Evolutionary conservation across 2,329 filamentous ascomycete species (phyloP).

Genomic region (Fusarium duplospermum): DNA sequence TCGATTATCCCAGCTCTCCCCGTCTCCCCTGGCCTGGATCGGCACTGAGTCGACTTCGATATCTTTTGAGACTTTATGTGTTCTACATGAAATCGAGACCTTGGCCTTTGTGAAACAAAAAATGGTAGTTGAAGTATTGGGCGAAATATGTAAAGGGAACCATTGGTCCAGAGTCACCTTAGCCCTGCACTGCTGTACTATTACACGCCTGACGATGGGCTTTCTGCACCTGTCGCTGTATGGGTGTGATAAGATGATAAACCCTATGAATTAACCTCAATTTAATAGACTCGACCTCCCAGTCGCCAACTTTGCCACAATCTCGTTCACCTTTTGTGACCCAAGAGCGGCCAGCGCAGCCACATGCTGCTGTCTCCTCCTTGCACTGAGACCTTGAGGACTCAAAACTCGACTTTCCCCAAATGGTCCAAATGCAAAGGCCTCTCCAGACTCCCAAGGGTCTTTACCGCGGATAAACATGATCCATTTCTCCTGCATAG

Average conservation of each 20-base stretch:
- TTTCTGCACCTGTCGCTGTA: neutral
- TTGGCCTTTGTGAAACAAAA: neutral
- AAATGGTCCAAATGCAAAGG: constrained; percentile 52
- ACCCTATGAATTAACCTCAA: neutral
- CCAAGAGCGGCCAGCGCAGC: neutral
- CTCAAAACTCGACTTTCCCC: constrained; percentile 39
- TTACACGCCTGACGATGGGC: neutral
- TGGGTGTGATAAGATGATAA: neutral
- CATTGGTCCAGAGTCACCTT: neutral
- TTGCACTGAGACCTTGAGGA: neutral
- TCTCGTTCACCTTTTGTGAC: neutral
- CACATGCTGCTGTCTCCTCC: neutral
- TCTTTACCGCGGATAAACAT: constrained; percentile 50
- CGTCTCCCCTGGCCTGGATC: neutral
- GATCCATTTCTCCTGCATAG: constrained; percentile 55
- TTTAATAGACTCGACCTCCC: neutral
- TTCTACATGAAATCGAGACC: neutral
- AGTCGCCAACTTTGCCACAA: neutral
- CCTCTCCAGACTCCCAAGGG: constrained; percentile 49
- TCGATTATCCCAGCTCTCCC: neutral
- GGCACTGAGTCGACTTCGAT: neutral
- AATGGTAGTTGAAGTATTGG: neutral
- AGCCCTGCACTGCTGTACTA: neutral
- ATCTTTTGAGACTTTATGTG: neutral
- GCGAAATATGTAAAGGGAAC: neutral